These are phyloP conservation scores for Colletotrichum tabaci DNA, from an alignment of 2,329 filamentous ascomycete species.

Conservation along the genomic window DNA sequence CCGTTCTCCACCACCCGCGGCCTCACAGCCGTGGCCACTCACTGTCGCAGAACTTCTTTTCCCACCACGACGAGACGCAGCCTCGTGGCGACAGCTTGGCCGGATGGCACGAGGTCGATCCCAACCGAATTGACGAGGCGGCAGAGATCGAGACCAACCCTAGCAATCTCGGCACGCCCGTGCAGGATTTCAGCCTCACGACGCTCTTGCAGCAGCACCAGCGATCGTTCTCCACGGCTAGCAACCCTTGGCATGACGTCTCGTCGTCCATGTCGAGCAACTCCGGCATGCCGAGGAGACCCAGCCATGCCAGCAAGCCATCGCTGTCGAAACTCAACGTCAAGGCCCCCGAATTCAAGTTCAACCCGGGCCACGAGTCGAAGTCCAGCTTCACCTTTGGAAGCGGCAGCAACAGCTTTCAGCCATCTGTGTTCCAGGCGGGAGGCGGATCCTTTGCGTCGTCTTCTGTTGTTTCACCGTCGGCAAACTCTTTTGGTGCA, in stretches of 20 bases:
- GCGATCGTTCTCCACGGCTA: conserved; percentile 68
- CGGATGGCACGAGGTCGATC: conserved; percentile 57
- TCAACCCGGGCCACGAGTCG: conserved; percentile 71
- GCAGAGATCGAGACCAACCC: conserved; percentile 82
- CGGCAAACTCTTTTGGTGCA: conserved; percentile 57
- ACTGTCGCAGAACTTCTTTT: conserved; percentile 76
- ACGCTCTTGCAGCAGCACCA: conserved; percentile 64
- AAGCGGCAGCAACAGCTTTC: conserved; percentile 58
- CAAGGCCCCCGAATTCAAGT: conserved; percentile 89
- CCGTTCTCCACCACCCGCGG: conserved; percentile 78
- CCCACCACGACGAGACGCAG: conserved; percentile 66
- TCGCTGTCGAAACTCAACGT: conserved; percentile 89
- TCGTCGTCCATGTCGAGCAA: conserved; percentile 56
- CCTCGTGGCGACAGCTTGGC: conserved; percentile 52
- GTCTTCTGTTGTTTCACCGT: conserved; percentile 53
- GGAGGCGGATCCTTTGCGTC: conserved; percentile 49
- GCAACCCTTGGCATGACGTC: conserved; percentile 75
- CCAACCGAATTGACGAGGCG: conserved; percentile 64
- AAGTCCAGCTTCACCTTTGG: conserved; percentile 67
- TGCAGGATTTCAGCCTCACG: conserved; percentile 64
- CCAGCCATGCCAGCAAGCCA: conserved; percentile 77
- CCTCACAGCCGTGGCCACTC: conserved; percentile 83
- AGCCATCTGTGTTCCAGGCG: conserved; percentile 65
- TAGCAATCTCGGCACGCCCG: conserved; percentile 78
- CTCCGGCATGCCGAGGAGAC: conserved; percentile 53